Evolutionary conservation across 164 flowering plant genomes (phyloP).

Genomic region (Vitis rotundifolia): DNA sequence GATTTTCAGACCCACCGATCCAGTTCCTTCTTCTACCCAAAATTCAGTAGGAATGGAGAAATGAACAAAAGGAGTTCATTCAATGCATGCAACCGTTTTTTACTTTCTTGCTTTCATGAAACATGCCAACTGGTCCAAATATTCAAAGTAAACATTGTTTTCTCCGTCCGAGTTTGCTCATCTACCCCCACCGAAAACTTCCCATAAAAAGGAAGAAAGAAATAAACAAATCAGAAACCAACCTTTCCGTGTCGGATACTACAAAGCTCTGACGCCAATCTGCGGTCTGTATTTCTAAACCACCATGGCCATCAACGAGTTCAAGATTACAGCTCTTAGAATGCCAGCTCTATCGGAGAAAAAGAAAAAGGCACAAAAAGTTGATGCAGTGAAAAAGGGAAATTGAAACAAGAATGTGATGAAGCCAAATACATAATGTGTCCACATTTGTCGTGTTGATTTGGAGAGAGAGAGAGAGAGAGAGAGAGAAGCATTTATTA

Average conservation of each 20-base stretch:
- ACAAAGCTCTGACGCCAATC: slow-evolving; percentile 14
- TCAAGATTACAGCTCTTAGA: no score
- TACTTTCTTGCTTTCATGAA: not conserved
- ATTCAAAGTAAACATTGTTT: slow-evolving; percentile 16
- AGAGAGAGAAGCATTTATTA: slow-evolving; percentile 21
- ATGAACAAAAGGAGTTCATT: not conserved
- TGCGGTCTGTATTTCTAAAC: not conserved
- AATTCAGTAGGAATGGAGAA: not conserved
- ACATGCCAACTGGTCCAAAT: not conserved
- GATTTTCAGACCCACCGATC: slow-evolving; percentile 18
- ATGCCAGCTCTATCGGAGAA: no score
- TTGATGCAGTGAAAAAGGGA: not conserved
- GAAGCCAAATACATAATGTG: not conserved
- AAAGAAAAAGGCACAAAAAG: not conserved
- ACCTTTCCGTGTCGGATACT: slow-evolving; percentile 30
- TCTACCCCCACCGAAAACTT: slow-evolving; percentile 28
- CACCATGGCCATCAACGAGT: no score
- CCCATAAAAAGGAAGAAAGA: not conserved
- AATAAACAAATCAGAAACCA: not conserved
- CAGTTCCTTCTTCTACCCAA: not conserved
- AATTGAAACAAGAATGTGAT: slow-evolving; percentile 3
- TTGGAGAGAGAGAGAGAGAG: slow-evolving; percentile 1
- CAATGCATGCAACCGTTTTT: not conserved
- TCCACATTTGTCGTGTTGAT: not conserved
- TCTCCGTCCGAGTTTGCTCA: slow-evolving; percentile 46